phyloP scores from a whole-genome alignment of 2,329 filamentous ascomycete genomes.

The Penicillium sp. region DNA sequence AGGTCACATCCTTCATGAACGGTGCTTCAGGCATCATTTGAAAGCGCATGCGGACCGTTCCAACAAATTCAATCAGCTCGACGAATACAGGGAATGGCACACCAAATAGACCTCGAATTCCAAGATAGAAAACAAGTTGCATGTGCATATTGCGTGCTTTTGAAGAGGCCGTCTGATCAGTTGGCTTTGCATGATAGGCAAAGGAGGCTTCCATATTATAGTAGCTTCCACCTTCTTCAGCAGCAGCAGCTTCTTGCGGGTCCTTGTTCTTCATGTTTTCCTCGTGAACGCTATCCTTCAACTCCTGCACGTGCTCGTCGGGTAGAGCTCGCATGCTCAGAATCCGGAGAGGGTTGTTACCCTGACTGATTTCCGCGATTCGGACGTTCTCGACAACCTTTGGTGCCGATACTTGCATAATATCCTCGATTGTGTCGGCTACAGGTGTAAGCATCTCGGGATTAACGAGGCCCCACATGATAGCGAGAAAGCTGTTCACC shows the following conservation, averaged over 20 bases:
- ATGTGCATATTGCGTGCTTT: slow-evolving; percentile 96
- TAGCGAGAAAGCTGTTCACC: slow-evolving; percentile 83
- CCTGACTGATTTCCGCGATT: slow-evolving; percentile 91
- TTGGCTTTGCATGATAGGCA: slow-evolving; percentile 84
- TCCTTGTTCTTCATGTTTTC: slow-evolving; percentile 79
- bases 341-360: slow-evolving; percentile 82
- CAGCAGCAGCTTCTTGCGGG: slow-evolving; percentile 78
- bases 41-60: slow-evolving; percentile 75
- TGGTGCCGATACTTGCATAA: slow-evolving; percentile 94
- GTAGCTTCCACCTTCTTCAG: slow-evolving; percentile 85
- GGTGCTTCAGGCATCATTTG: slow-evolving; percentile 87
- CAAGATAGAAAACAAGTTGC: slow-evolving; percentile 91
- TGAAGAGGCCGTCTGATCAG: slow-evolving; percentile 64
- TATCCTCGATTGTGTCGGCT: slow-evolving; percentile 89
- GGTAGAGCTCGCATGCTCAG: slow-evolving; percentile 82
- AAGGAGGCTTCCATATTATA: slow-evolving; percentile 91
- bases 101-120: slow-evolving; percentile 82
- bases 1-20: slow-evolving; percentile 85
- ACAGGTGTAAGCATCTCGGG: slow-evolving; percentile 91
- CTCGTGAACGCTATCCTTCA: slow-evolving; percentile 76
- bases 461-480: slow-evolving; percentile 88
- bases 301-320: slow-evolving; percentile 72
- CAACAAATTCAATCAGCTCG: slow-evolving; percentile 85
- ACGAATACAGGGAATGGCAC: slow-evolving; percentile 84
- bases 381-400: slow-evolving; percentile 90